These are phyloP conservation scores for Botrytis porri DNA, from an alignment of 2,329 filamentous ascomycete species.

Conservation along the genomic window DNA sequence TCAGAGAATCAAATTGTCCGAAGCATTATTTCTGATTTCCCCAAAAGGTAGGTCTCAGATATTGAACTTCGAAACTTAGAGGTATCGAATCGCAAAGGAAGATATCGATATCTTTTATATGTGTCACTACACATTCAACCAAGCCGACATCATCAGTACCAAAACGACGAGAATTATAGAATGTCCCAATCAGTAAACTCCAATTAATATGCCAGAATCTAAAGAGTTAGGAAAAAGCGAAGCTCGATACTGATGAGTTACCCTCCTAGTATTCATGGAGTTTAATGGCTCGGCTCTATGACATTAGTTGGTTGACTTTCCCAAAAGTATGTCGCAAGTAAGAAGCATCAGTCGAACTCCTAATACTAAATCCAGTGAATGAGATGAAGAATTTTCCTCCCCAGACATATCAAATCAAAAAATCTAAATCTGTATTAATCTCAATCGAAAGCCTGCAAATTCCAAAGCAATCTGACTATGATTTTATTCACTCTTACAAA, in stretches of 20 bases:
- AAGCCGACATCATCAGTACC: not conserved
- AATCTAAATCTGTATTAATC: not conserved
- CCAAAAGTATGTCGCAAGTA: not conserved
- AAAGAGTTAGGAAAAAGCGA: not conserved
- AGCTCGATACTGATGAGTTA: not conserved
- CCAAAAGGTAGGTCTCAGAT: too few relatives aligned
- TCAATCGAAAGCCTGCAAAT: not conserved
- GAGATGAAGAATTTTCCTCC: not conserved
- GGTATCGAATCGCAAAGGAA: not conserved
- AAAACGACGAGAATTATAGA: not conserved
- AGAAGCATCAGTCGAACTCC: not conserved
- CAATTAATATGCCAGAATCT: not conserved
- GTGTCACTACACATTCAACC: not conserved
- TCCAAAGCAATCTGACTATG: not conserved
- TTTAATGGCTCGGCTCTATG: not conserved
- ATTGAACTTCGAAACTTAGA: not conserved
- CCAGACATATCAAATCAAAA: not conserved
- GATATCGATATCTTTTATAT: too few relatives aligned
- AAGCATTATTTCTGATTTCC: not conserved
- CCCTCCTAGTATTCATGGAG: not conserved
- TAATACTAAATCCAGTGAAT: not conserved
- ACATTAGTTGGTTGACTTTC: not conserved
- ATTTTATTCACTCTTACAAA: not conserved
- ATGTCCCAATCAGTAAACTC: not conserved
- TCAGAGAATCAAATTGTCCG: fast-evolving